Evolutionary conservation across 129 eudicot species (phyloP), one percentile per base, ranked within the genome.

Genomic region (Centella asiatica): DNA sequence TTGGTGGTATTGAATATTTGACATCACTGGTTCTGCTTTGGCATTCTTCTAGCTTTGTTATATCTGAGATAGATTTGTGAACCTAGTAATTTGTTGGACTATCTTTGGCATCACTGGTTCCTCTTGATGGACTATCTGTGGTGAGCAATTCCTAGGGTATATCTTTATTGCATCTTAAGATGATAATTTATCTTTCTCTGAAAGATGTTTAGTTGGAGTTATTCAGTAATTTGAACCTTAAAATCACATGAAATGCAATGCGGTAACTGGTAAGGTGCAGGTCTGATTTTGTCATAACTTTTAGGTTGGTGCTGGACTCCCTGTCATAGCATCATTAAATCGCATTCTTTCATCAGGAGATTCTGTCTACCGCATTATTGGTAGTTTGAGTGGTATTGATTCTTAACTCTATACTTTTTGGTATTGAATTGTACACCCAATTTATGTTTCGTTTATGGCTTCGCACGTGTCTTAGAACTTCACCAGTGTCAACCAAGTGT

Each of bases 301-400:
- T 63, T 54, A 92, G 98, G 98, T 92, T 74, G 98, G 98, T 80
- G 98, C 98, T 0, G 98, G 98, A 49, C 98, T 92, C 29, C 98
- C 98, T 14, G 72, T 87, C 52, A 92, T 92, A 64, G 73, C 93
- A 72, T 75, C 96, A 67, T 68, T 84, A 65, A 92, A 87, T 59
- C 95, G 98, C 31, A 60, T 92, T 46, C 59, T 87, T 75, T 84
- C 95, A 64, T 84, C 94, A 8, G 98, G 95, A 74, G 98, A 92
- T 70, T 76, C 81, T 8, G 70, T 92, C 48, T 50, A 66, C 51
- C 83, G 77, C 37, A 76, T 87, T 45, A 64, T 92, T 57, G 98
- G 98, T 59, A 92, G 98, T 68, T 74, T 92, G 70, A 92, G 98
- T 77, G 98, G 98, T 92, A 87, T 37, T 52, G 36, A 47, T 67